Evolutionary conservation across 2,329 filamentous ascomycete species (phyloP), one percentile per base, ranked within the genome.

Genomic region (Epichloe aotearoae): DNA sequence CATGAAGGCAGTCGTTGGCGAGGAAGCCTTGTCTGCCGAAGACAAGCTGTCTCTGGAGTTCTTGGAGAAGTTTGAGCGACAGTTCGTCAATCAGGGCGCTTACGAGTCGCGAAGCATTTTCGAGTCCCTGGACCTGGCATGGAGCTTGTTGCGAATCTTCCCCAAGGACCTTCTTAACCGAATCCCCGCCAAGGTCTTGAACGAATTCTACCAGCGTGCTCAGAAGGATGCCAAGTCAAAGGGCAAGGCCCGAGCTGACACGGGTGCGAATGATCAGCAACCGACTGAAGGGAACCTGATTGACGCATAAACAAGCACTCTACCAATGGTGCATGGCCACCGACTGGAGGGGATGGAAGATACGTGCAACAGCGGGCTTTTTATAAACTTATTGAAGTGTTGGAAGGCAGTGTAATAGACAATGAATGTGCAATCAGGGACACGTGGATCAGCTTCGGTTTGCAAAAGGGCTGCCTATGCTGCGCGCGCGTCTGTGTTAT

Each of bases 1-100:
- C 67, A 98, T 98, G 93, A 98, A 97, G 76, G 93, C 93, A 54
- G 93, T 98, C 69, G 93, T 98, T 53, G 93, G 93, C 73, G 94
- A 98, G 73, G 93, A 98, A 69, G 93, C 93, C 36, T 72, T 98
- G 64, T 95, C 89, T 30, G 80, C 86, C 50, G 93, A 98, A 73
- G 93, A 98, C 73, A 97, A 97, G 76, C 81, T 97, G 52, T 95
- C 91, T 8, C 80, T 98, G 38, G 93, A 98, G 70, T 98, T 98
- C 76, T 74, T 98, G 61, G 91, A 97, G 66, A 97, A 97, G 73
- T 98, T 98, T 65, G 93, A 98, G 74, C 84, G 86, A 56, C 88
- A 86, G 52, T 98, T 97, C 71, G 95, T 98, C 68, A 76, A 79
- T 56, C 93, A 98, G 71, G 88, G 87, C 50, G 75, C 89, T 17